phyloP scores from a whole-genome alignment of 768 basidiomycete genomes.

The Leccinum barrowsii region DNA sequence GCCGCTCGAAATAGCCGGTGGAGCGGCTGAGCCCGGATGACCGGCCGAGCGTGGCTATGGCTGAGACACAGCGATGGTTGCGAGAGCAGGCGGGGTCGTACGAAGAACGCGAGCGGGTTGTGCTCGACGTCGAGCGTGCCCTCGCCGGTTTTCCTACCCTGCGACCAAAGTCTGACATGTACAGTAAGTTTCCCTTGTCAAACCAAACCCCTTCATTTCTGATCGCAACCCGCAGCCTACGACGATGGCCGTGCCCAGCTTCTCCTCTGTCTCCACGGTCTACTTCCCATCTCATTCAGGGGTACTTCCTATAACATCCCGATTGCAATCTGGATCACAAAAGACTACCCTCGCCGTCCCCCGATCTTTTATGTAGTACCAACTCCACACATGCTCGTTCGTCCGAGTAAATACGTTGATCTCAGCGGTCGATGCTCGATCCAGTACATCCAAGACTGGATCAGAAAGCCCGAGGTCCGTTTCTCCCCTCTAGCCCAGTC shows the following conservation, averaged over 20 bases:
- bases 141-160: slow-evolving; percentile 54
- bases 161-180: slow-evolving; percentile 77
- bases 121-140: slow-evolving; percentile 57
- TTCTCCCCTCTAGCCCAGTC: slow-evolving; percentile 8
- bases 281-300: slow-evolving; percentile 83
- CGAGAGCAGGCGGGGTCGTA: slow-evolving; percentile 62
- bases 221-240: slow-evolving; percentile 53
- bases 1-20: slow-evolving; percentile 11
- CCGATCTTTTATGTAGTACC: slow-evolving; percentile 93
- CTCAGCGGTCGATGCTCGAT: slow-evolving; percentile 70
- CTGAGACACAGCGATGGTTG: slow-evolving; percentile 56
- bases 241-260: slow-evolving; percentile 94
- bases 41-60: slow-evolving; percentile 11
- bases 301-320: slow-evolving; percentile 88
- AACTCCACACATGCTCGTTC: slow-evolving; percentile 85
- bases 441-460: slow-evolving; percentile 76
- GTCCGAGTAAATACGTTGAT: slow-evolving; percentile 71
- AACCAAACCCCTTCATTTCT: slow-evolving; percentile 2
- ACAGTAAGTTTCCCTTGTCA: slow-evolving; percentile 46
- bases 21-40: background rate
- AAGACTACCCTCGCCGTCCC: slow-evolving; percentile 76
- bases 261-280: slow-evolving; percentile 86
- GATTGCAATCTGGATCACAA: slow-evolving; percentile 81
- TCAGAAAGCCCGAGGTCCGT: slow-evolving; percentile 64
- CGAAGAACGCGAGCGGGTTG: slow-evolving; percentile 51